phyloP scores from a whole-genome alignment of 2,329 filamentous ascomycete genomes.

The Geosmithia morbida region DNA sequence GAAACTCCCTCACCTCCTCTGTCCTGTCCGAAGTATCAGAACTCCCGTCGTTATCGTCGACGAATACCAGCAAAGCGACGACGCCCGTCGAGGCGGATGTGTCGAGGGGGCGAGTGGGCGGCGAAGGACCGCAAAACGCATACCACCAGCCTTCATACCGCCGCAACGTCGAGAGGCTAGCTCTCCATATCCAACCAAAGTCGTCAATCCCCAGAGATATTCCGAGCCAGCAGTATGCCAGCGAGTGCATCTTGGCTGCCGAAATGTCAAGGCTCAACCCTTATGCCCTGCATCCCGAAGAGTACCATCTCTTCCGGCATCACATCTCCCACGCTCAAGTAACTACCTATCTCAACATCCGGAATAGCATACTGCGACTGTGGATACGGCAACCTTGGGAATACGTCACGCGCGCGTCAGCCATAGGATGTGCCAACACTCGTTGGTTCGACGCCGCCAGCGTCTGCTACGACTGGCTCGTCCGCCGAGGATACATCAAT shows the following conservation, averaged over 20 bases:
- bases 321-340: conserved; percentile 81
- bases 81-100: conserved; percentile 35
- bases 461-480: conserved; percentile 84
- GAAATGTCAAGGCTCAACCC: conserved; percentile 82
- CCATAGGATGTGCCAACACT: conserved; percentile 75
- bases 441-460: conserved; percentile 83
- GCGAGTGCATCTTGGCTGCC: conserved; percentile 79
- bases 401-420: conserved; percentile 69
- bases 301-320: conserved; percentile 66
- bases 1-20: conserved; percentile 35
- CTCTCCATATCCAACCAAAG: conserved; percentile 52
- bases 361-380: conserved; percentile 81
- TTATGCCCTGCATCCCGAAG: conserved; percentile 71
- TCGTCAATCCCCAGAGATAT: conserved; percentile 73
- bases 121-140: background rate
- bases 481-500: conserved; percentile 88
- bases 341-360: conserved; percentile 88
- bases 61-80: conserved; percentile 47
- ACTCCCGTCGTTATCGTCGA: conserved; percentile 36
- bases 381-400: conserved; percentile 82
- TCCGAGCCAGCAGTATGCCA: conserved; percentile 64
- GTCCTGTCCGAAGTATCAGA: conserved; percentile 40
- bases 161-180: conserved; percentile 18
- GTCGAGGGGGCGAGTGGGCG: conserved; percentile 2
- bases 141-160: conserved; percentile 8